A percentile compares a stretch with the other conserved stretches of the same genome.
Conservation (phyloP, 768 basidiomycete genomes). For the Suillus cothurnatus region DNA sequence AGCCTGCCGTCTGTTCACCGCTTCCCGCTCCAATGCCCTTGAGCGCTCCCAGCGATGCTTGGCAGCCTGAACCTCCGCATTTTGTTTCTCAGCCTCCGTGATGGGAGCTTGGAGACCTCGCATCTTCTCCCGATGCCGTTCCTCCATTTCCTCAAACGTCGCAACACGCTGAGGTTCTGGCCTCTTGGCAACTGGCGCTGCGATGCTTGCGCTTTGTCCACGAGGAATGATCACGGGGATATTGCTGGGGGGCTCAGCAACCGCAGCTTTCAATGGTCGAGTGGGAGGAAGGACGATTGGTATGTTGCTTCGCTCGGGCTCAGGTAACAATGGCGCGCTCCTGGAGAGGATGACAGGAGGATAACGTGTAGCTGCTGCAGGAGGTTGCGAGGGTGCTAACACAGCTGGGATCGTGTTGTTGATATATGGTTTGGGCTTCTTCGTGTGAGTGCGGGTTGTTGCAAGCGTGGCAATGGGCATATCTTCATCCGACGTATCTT, state of each 20-base stretch:
- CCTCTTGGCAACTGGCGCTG: constrained; percentile 48
- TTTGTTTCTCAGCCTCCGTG: constrained; percentile 77
- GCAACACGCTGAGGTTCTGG: constrained; percentile 56
- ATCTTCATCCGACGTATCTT: constrained; percentile 38
- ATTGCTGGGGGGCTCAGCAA: constrained; percentile 37
- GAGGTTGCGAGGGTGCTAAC: constrained; percentile 24
- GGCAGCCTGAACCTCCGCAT: constrained; percentile 74
- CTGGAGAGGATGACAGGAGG: constrained; percentile 28
- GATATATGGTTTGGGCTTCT: constrained; percentile 20
- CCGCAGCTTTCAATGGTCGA: constrained; percentile 36
- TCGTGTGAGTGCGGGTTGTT: constrained; percentile 16
- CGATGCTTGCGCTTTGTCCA: constrained; percentile 30
- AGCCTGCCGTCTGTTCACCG: constrained; percentile 69
- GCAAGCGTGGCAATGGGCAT: constrained; percentile 30
- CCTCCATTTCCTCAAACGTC: constrained; percentile 86
- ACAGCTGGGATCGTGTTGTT: constrained; percentile 30
- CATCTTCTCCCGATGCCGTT: constrained; percentile 85
- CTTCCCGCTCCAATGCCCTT: constrained; percentile 72
- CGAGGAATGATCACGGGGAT: constrained; percentile 49
- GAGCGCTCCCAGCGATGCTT: constrained; percentile 83
- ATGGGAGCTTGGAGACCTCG: constrained; percentile 80
- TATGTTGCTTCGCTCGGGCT: constrained; percentile 26
- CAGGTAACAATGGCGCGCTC: constrained; percentile 20
- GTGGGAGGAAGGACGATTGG: constrained; percentile 35
- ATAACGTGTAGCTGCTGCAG: constrained; percentile 26